Conservation (phyloP, 768 basidiomycete species). For the Chalciporus pseudorubinellus region DNA sequence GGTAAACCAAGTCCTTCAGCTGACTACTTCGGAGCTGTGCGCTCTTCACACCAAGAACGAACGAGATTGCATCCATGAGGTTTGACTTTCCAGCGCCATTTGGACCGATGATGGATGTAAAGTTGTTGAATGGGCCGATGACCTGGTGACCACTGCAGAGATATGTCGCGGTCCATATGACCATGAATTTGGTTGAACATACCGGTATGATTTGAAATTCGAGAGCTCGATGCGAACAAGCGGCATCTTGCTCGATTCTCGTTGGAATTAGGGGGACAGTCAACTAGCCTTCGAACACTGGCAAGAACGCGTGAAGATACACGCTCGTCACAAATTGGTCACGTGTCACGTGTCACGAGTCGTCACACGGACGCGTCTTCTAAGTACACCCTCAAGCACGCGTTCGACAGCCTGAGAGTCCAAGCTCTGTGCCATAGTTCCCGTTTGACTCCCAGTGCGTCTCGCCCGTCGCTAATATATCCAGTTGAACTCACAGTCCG, state of each 20-base stretch:
- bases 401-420: too few species aligned
- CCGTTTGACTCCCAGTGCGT: too few species aligned
- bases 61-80: slow-evolving; percentile 99
- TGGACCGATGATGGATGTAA: slow-evolving; percentile 95
- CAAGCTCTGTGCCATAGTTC: too few species aligned
- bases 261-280: slow-evolving; percentile 20
- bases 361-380: not conserved
- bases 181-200: slow-evolving; percentile 8
- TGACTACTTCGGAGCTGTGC: slow-evolving; percentile 91
- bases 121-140: slow-evolving; percentile 89
- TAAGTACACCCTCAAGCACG: too few species aligned
- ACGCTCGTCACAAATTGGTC: slow-evolving; percentile 24
- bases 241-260: slow-evolving; percentile 51
- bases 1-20: slow-evolving; percentile 93
- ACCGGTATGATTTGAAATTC: slow-evolving; percentile 97
- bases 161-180: slow-evolving; percentile 4
- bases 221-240: slow-evolving; percentile 83
- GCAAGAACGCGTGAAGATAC: slow-evolving; percentile 23
- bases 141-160: slow-evolving; percentile 66
- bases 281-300: slow-evolving; percentile 13
- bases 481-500: too few species aligned
- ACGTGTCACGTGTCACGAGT: slow-evolving; percentile 15
- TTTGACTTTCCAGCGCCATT: slow-evolving; percentile 99
- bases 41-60: slow-evolving; percentile 95
- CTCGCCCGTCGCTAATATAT: too few species aligned